These are phyloP conservation scores for Recurvomyces mirabilis DNA, from an alignment of 495 filamentous ascomycete species.

Conservation along the genomic window DNA sequence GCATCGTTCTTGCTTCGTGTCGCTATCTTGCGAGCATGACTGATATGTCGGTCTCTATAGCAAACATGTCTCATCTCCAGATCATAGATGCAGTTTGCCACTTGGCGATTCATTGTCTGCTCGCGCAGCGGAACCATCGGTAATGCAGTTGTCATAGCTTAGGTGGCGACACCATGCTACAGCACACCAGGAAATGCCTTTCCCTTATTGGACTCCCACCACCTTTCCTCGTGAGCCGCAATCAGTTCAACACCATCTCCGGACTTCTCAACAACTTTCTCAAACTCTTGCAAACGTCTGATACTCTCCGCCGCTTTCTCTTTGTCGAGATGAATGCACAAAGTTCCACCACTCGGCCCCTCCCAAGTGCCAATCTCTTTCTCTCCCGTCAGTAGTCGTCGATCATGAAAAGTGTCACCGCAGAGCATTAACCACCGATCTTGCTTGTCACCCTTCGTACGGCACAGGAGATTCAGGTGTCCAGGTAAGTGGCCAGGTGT, in stretches of 20 bases:
- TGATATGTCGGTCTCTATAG: too few species aligned
- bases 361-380: constrained; percentile 28
- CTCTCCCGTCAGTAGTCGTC: constrained; percentile 27
- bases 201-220: constrained; percentile 26
- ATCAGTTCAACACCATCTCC: constrained; percentile 28
- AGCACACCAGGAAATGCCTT: constrained; percentile 21
- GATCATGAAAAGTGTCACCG: constrained; percentile 32
- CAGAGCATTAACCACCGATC: constrained; percentile 28
- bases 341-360: constrained; percentile 21
- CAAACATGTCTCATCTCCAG: too few species aligned
- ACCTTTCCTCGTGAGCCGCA: constrained; percentile 29
- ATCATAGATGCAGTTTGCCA: too few species aligned
- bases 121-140: too few species aligned
- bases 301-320: constrained; percentile 24
- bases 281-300: constrained; percentile 20
- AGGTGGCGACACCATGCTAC: too few species aligned
- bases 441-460: too few species aligned
- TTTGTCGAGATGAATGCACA: constrained; percentile 30
- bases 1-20: too few species aligned
- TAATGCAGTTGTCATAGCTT: too few species aligned
- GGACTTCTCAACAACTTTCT: constrained; percentile 7
- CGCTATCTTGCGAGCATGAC: too few species aligned
- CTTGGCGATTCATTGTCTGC: too few species aligned
- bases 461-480: constrained; percentile 28
- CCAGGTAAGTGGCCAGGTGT: constrained; percentile 30